Evolutionary conservation across 2,329 filamentous ascomycete species (phyloP).

Genomic region (Aspergillus pseudoviridinutans): DNA sequence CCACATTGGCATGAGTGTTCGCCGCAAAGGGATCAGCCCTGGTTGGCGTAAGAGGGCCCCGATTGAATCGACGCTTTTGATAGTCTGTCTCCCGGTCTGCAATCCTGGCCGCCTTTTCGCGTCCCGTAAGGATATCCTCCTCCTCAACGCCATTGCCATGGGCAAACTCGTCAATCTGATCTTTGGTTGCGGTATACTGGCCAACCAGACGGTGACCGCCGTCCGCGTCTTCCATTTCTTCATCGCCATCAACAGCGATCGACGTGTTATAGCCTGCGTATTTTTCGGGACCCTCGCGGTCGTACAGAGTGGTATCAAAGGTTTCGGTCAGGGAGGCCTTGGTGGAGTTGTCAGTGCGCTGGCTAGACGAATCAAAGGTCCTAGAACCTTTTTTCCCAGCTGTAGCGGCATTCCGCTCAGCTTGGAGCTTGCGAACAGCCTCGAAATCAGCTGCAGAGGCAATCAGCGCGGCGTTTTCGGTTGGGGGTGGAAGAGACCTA

Average conservation of each 20-base stretch:
- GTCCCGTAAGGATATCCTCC: slow-evolving; percentile 79
- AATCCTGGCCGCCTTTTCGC: slow-evolving; percentile 87
- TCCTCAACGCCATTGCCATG: slow-evolving; percentile 82
- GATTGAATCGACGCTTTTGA: slow-evolving; percentile 90
- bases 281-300: slow-evolving; percentile 70
- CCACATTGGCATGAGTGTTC: slow-evolving; percentile 63
- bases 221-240: slow-evolving; percentile 72
- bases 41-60: slow-evolving; percentile 72
- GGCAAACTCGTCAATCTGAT: slow-evolving; percentile 92
- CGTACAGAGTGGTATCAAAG: slow-evolving; percentile 86
- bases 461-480: slow-evolving; percentile 20
- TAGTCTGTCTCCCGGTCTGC: slow-evolving; percentile 93
- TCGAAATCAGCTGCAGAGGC: slow-evolving; percentile 68
- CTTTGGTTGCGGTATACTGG: slow-evolving; percentile 89
- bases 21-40: slow-evolving; percentile 81
- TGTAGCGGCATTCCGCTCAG: slow-evolving; percentile 81
- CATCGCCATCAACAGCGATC: slow-evolving; percentile 72
- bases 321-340: slow-evolving; percentile 85
- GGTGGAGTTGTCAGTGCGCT: slow-evolving; percentile 77
- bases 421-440: slow-evolving; percentile 79
- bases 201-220: slow-evolving; percentile 77
- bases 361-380: slow-evolving; percentile 71
- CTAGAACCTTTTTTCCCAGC: slow-evolving; percentile 76
- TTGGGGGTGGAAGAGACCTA: slow-evolving; percentile 23
- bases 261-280: slow-evolving; percentile 89